Percentiles rank a stretch among this genome's conserved stretches.
Evolutionary conservation across 768 basidiomycete genomes (phyloP).

Genomic region (Boletus reticuloceps): DNA sequence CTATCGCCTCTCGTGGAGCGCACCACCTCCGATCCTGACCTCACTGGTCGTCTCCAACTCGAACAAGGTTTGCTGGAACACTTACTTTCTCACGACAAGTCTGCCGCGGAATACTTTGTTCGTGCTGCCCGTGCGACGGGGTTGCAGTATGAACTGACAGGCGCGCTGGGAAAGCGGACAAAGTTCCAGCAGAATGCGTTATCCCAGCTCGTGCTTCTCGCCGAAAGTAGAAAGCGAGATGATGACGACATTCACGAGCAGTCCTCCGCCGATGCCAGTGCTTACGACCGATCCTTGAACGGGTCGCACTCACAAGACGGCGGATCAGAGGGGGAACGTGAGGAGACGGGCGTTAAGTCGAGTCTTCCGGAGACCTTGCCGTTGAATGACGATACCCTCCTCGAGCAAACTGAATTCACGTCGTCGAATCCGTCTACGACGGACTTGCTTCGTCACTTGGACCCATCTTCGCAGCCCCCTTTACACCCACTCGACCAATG

Average conservation of each 20-base stretch:
- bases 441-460: constrained; percentile 62
- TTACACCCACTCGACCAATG: constrained; percentile 93
- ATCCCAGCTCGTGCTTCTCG: constrained; percentile 90
- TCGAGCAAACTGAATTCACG: constrained; percentile 92
- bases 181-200: constrained; percentile 86
- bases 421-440: constrained; percentile 55
- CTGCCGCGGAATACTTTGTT: constrained; percentile 75
- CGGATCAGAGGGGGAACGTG: background rate
- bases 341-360: constrained; percentile 1
- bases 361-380: constrained; percentile 73
- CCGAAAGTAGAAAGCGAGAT: constrained; percentile 66
- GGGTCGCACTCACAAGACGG: constrained; percentile 8
- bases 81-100: constrained; percentile 68
- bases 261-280: constrained; percentile 7
- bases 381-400: constrained; percentile 93
- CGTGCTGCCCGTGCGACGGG: constrained; percentile 73
- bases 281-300: constrained; percentile 1
- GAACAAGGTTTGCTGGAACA: constrained; percentile 83
- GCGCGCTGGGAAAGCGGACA: constrained; percentile 89
- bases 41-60: constrained; percentile 64
- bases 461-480: constrained; percentile 81
- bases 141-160: constrained; percentile 87
- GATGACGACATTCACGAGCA: constrained; percentile 7
- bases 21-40: constrained; percentile 54
- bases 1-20: constrained; percentile 41